Conservation (phyloP, 192 early-diverging fungal genomes). For the Bifiguratus adelaidae region DNA sequence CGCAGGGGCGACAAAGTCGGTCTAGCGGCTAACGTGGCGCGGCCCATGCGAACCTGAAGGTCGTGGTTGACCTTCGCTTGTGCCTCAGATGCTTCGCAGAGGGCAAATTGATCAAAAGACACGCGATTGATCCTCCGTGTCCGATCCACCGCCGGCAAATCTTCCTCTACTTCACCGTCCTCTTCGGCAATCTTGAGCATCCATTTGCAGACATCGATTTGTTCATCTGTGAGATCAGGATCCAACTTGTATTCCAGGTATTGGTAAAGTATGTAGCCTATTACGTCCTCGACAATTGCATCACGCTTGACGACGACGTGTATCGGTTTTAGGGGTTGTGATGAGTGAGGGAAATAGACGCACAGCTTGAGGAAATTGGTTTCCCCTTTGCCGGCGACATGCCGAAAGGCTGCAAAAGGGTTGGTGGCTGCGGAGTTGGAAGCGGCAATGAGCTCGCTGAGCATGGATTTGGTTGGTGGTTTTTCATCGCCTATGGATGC, state of each 20-base stretch:
- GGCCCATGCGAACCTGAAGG: too few relatives aligned
- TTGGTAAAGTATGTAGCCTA: constrained; percentile 85
- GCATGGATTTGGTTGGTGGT: constrained; percentile 29
- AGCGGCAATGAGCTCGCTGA: constrained; percentile 50
- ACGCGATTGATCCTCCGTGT: constrained; percentile 76
- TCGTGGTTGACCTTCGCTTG: too few relatives aligned
- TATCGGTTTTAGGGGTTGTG: constrained; percentile 33
- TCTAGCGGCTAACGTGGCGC: too few relatives aligned
- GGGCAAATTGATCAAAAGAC: constrained; percentile 84
- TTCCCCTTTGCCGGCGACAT: constrained; percentile 52
- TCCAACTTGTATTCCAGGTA: constrained; percentile 62
- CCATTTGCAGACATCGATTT: constrained; percentile 71
- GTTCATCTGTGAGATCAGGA: constrained; percentile 50
- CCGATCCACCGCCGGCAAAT: constrained; percentile 92
- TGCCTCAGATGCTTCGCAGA: constrained; percentile 66
- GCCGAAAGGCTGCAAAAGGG: constrained; percentile 57
- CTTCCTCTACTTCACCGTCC: constrained; percentile 93
- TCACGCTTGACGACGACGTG: constrained; percentile 61
- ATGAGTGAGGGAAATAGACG: constrained; percentile 49
- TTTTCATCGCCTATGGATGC: background rate
- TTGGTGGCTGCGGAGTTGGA: constrained; percentile 48
- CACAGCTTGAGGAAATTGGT: constrained; percentile 42
- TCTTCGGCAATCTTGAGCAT: constrained; percentile 88
- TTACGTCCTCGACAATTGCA: constrained; percentile 85
- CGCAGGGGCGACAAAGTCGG: too few relatives aligned